Percentiles rank a stretch among this genome's conserved stretches.
Conservation (phyloP, 75 land plant species). For the Sequoiadendron giganteum region DNA sequence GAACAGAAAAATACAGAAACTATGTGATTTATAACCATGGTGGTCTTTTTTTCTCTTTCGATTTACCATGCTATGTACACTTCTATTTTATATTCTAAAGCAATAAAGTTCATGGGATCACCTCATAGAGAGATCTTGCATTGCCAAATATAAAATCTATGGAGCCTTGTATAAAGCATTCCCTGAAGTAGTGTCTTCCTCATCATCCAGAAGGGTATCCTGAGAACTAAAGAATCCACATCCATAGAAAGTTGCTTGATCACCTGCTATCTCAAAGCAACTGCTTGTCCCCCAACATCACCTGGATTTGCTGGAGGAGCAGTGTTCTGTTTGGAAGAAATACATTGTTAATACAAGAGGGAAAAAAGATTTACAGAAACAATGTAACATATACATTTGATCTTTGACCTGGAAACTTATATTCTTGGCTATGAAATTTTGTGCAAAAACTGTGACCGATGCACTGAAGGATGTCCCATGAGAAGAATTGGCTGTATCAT, state of each 20-base stretch:
- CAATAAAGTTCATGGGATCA: background rate
- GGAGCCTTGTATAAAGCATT: constrained; percentile 68
- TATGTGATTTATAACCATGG: too few species aligned
- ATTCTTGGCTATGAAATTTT: constrained; percentile 53
- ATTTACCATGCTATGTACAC: too few species aligned
- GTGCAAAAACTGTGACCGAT: constrained; percentile 32
- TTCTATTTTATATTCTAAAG: too few species aligned
- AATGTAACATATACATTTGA: background rate
- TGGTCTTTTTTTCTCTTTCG: too few species aligned
- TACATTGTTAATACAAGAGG: background rate
- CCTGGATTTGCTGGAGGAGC: constrained; percentile 64
- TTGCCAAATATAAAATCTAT: constrained; percentile 75
- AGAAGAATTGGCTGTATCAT: constrained; percentile 45
- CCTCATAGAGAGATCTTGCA: constrained; percentile 60
- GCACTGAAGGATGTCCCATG: constrained; percentile 43
- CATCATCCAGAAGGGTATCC: constrained; percentile 63
- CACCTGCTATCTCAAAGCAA: constrained; percentile 57
- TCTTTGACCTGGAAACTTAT: constrained; percentile 54
- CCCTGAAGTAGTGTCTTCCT: constrained; percentile 63
- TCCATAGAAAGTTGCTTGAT: constrained; percentile 58
- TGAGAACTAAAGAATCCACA: constrained; percentile 71
- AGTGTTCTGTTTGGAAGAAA: constrained; percentile 33
- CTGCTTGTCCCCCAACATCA: constrained; percentile 49
- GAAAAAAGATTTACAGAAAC: background rate
- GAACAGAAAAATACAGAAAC: too few species aligned